These are phyloP conservation scores for Colletotrichum eremochloae DNA, from an alignment of 2,329 filamentous ascomycete species.

Conservation along the genomic window DNA sequence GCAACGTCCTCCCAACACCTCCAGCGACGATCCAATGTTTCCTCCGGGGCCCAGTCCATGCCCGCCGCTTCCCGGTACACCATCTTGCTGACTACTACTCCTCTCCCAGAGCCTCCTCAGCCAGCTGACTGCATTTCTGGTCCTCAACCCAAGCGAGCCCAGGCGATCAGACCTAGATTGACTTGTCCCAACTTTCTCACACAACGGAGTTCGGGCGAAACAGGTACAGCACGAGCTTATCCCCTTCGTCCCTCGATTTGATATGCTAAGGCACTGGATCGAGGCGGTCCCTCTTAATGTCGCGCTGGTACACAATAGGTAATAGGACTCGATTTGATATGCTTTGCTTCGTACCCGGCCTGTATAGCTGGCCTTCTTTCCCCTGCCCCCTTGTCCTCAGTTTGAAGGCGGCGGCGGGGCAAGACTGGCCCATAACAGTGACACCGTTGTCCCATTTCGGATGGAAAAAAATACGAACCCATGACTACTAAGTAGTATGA, in stretches of 20 bases:
- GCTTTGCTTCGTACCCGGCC: conserved; percentile 26
- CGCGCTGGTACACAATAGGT: too few relatives aligned
- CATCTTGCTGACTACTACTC: background rate
- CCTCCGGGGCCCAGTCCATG: background rate
- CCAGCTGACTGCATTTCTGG: background rate
- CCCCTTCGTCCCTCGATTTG: conserved; percentile 30
- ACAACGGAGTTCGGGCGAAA: conserved; percentile 39
- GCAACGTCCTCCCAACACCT: background rate
- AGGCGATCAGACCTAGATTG: conserved; percentile 35
- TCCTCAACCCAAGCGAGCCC: background rate
- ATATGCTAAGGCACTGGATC: too few relatives aligned
- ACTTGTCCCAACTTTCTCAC: conserved; percentile 42
- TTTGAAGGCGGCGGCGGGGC: conserved; percentile 13
- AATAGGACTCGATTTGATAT: conserved; percentile 15
- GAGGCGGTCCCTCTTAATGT: too few relatives aligned
- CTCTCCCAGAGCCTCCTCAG: background rate
- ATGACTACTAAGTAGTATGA: conserved; percentile 11
- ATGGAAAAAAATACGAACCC: conserved; percentile 8
- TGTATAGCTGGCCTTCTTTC: conserved; percentile 18
- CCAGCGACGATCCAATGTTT: background rate
- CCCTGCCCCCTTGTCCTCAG: background rate
- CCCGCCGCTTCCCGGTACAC: background rate
- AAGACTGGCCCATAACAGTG: background rate
- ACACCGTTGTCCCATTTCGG: conserved; percentile 19
- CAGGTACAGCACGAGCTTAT: conserved; percentile 38